Percentiles rank a stretch among this genome's conserved stretches.
These are phyloP conservation scores for Periconia sp. DNA, from an alignment of 2,329 filamentous ascomycete genomes.

Conservation along the genomic window DNA sequence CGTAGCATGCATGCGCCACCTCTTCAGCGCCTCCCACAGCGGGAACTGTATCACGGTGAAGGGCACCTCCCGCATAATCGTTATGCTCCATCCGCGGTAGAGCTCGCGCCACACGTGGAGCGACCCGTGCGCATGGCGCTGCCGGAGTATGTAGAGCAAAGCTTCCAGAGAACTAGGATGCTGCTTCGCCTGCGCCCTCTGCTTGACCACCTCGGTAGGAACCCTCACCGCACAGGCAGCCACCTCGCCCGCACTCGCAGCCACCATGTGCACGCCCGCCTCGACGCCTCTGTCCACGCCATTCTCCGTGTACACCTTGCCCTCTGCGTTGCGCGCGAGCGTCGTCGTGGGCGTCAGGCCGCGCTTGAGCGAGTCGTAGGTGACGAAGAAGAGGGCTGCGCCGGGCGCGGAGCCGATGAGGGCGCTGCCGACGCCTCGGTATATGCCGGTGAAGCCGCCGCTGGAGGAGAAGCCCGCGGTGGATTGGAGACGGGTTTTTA, in stretches of 20 bases:
- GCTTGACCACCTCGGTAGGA: slow-evolving; percentile 96
- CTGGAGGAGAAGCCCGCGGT: slow-evolving; percentile 76
- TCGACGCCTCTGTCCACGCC: slow-evolving; percentile 23
- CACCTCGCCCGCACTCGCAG: slow-evolving; percentile 85
- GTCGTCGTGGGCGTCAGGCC: slow-evolving; percentile 20
- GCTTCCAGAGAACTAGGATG: slow-evolving; percentile 73
- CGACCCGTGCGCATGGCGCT: slow-evolving; percentile 49
- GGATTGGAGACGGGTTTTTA: slow-evolving; percentile 96
- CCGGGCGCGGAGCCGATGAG: slow-evolving; percentile 91
- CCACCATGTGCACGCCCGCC: slow-evolving; percentile 74
- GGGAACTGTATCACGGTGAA: slow-evolving; percentile 98
- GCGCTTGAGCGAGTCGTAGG: slow-evolving; percentile 76
- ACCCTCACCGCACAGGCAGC: slow-evolving; percentile 92
- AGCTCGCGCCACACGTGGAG: slow-evolving; percentile 77
- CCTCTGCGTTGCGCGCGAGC: slow-evolving; percentile 28
- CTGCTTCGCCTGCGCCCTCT: slow-evolving; percentile 88
- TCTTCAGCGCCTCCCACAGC: slow-evolving; percentile 92
- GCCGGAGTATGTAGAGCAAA: slow-evolving; percentile 69
- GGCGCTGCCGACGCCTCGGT: slow-evolving; percentile 88
- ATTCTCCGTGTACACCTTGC: slow-evolving; percentile 33
- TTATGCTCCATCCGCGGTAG: slow-evolving; percentile 91
- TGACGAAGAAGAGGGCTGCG: slow-evolving; percentile 96
- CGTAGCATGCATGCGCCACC: slow-evolving; percentile 61
- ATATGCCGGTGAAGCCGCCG: slow-evolving; percentile 90
- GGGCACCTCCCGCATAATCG: slow-evolving; percentile 92